Conservation (phyloP, 257 asterid genomes). For the Ocimum tenuiflorum region DNA sequence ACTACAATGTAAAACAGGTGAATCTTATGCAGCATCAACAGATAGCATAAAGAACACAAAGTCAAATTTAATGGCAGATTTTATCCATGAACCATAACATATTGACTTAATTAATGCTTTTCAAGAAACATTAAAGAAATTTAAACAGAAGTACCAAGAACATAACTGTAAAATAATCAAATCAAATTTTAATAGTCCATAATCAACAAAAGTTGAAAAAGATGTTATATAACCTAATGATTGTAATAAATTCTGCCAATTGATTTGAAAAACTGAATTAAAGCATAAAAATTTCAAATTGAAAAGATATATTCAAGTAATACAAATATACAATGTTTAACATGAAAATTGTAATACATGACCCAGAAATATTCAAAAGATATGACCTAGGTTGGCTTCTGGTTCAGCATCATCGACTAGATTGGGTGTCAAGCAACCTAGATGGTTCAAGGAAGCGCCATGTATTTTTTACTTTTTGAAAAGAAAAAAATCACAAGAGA, state of each 20-base stretch:
- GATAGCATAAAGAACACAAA: neutral
- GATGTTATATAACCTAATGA: no score
- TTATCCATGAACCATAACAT: neutral
- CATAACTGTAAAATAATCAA: no score
- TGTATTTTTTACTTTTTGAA: neutral
- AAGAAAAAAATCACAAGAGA: neutral
- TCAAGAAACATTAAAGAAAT: neutral
- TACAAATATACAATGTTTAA: no score
- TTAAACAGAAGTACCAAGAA: neutral
- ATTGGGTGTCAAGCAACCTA: neutral
- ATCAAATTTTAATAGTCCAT: no score
- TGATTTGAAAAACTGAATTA: no score
- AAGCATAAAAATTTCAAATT: no score
- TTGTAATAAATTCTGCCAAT: no score
- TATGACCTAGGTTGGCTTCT: neutral
- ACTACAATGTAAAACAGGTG: neutral
- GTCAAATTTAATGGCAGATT: neutral
- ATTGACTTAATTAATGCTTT: neutral
- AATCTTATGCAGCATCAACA: neutral
- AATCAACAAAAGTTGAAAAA: no score
- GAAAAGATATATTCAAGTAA: no score
- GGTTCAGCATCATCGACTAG: neutral
- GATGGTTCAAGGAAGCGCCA: neutral
- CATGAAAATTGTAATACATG: no score
- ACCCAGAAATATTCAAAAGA: neutral